phyloP scores from a whole-genome alignment of 257 asterid genomes.

The Ehretia macrophylla region DNA sequence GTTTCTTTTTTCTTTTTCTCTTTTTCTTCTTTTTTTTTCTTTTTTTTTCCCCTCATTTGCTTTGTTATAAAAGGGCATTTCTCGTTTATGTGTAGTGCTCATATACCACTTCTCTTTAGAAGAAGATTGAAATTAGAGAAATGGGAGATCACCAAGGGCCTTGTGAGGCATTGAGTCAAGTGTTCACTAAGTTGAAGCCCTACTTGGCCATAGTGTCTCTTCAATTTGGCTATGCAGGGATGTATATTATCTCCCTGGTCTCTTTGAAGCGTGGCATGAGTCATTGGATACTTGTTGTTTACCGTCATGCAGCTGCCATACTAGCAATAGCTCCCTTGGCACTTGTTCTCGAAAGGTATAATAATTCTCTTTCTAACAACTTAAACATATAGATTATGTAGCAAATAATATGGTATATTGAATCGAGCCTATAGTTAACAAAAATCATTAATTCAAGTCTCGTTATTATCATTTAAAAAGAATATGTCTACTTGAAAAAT shows the following conservation, averaged over 20 bases:
- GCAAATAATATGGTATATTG: no score
- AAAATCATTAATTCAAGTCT: no score
- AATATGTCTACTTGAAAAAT: no score
- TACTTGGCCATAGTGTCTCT: conserved; percentile 73
- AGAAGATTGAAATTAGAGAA: not conserved
- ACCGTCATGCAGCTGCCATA: conserved; percentile 72
- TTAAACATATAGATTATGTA: no score
- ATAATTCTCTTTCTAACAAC: no score
- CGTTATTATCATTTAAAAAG: no score
- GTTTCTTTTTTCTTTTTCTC: not conserved
- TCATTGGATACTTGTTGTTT: conserved; percentile 82
- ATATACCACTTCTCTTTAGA: not conserved
- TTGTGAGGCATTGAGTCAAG: conserved; percentile 3
- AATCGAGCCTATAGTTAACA: no score
- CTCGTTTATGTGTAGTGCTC: conserved; percentile 1
- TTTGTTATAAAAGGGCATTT: conserved; percentile 31
- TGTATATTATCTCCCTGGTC: conserved; percentile 66
- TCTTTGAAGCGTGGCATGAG: conserved; percentile 68
- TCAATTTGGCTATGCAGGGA: conserved; percentile 93
- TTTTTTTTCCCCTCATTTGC: no score
- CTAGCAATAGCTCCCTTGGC: conserved; percentile 71
- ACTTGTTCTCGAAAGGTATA: conserved; percentile 54
- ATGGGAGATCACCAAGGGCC: conserved; percentile 24
- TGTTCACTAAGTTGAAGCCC: conserved; percentile 49
- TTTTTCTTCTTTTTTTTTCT: not conserved